Evolutionary conservation across 2,329 filamentous ascomycete genomes (phyloP).

Genomic region (Fusarium sp.): DNA sequence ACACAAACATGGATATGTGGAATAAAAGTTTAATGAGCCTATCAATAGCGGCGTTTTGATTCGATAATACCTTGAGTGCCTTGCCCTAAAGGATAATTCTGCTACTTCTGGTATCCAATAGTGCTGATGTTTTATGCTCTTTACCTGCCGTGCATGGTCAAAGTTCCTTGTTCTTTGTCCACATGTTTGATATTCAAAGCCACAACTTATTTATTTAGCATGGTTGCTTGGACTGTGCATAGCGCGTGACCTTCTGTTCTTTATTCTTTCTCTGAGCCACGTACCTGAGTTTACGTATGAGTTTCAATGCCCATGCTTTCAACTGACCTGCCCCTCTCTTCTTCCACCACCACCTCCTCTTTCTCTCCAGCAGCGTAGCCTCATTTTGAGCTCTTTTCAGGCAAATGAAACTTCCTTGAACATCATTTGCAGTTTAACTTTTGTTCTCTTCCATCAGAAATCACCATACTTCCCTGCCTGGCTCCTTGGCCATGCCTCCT

Average conservation of each 20-base stretch:
- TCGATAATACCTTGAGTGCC: not conserved
- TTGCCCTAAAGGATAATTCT: not conserved
- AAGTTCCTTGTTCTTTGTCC: not conserved
- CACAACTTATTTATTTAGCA: not conserved
- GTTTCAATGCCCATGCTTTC: not conserved
- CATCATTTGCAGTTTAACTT: not conserved
- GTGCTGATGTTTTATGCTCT: not conserved
- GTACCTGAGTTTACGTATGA: not conserved
- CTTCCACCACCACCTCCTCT: not conserved
- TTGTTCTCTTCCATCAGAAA: not conserved
- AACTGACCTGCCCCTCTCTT: not conserved
- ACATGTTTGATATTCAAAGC: not conserved
- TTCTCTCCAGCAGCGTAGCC: not conserved
- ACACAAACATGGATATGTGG: not conserved
- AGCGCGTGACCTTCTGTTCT: not conserved
- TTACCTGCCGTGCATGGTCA: not conserved
- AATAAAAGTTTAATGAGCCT: not conserved
- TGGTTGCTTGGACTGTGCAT: not conserved
- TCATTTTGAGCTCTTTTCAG: not conserved
- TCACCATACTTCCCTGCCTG: not conserved
- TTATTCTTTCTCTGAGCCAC: not conserved
- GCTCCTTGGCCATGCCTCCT: not conserved
- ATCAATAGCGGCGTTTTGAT: too few species aligned
- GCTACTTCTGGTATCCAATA: not conserved
- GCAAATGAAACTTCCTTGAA: not conserved